Base-by-base conservation (phyloP, 805 yeast genomes). In the Monosporozyma yasuniensis region DNA sequence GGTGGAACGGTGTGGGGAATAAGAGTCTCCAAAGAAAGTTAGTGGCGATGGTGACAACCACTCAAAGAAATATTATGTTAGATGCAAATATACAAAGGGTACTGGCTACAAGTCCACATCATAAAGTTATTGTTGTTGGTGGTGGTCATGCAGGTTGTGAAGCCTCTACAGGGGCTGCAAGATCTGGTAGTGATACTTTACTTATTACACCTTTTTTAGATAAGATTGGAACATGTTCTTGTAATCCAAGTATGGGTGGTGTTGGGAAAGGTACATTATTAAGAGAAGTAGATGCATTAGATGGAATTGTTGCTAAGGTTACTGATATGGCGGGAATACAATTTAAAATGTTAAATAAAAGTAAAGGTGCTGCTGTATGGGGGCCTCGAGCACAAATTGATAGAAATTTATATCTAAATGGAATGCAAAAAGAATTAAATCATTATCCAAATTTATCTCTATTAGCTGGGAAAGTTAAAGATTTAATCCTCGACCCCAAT, bases 111-210 rank as follows among this genome's bases (percentile, higher is more conserved):
- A 28, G 37, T 35, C 35, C 38, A 10, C 38, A 48, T 37, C 51
- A 53, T 22, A 59, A 60, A 25, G 96, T 89, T 0, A 76, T 91
- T 1, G 91, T 93, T 4, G 80, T 93, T 19, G 99, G 99, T 4
- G 99, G 95, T 11, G 99, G 99, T 0, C 99, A 93, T 71, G 99
- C 99, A 34, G 99, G 99, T 11, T 83, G 96, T 57, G 99, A 93
- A 67, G 99, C 99, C 0, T 93, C 96, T 2, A 75, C 96, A 0
- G 98, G 91, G 0, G 74, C 96, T 1, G 96, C 98, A 0, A 73
- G 99, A 54, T 63, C 86, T 1, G 97, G 97, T 0, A 76, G 83
- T 1, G 53, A 61, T 3, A 62, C 68, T 3, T 47, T 59, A 2
- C 71, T 93, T 25, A 73, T 93, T 1, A 90, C 99, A 0, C 98